Conservation (phyloP, 208 protist genomes). For the Entamoeba histolytica region DNA sequence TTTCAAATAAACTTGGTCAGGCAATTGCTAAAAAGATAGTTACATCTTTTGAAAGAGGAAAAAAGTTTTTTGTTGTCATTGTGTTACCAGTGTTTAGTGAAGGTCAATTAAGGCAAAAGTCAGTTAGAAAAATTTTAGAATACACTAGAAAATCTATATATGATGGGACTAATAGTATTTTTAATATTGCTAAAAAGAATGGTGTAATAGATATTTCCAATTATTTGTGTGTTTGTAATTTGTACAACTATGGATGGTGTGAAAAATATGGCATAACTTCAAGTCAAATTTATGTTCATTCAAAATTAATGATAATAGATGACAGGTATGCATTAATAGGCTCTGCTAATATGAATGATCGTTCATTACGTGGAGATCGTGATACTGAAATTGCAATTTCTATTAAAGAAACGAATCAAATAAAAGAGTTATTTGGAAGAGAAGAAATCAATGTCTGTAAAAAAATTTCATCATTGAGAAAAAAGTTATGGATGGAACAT, state of each 20-base stretch:
- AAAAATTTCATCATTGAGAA: not conserved
- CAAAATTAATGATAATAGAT: constrained; percentile 47
- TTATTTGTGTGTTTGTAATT: constrained; percentile 10
- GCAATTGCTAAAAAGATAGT: not conserved
- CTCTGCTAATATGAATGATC: constrained; percentile 46
- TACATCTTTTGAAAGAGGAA: not conserved
- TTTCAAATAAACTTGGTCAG: not conserved
- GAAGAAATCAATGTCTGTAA: not conserved
- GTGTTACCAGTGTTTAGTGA: not conserved
- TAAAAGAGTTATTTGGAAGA: not conserved
- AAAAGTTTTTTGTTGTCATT: not conserved
- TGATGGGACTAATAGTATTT: not conserved
- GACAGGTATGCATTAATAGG: constrained; percentile 37
- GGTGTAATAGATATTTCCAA: not conserved
- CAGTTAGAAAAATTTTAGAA: not conserved
- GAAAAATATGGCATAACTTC: not conserved
- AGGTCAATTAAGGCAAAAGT: not conserved
- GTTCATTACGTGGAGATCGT: constrained; percentile 32
- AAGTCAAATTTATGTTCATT: constrained; percentile 39
- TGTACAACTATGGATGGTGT: not conserved
- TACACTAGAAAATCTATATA: not conserved
- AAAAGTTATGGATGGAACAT: not conserved
- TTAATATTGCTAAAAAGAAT: not conserved
- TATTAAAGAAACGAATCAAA: not conserved
- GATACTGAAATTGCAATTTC: constrained; percentile 36